Evolutionary conservation across 2,329 filamentous ascomycete species (phyloP).

Genomic region (Canariomyces notabilis): DNA sequence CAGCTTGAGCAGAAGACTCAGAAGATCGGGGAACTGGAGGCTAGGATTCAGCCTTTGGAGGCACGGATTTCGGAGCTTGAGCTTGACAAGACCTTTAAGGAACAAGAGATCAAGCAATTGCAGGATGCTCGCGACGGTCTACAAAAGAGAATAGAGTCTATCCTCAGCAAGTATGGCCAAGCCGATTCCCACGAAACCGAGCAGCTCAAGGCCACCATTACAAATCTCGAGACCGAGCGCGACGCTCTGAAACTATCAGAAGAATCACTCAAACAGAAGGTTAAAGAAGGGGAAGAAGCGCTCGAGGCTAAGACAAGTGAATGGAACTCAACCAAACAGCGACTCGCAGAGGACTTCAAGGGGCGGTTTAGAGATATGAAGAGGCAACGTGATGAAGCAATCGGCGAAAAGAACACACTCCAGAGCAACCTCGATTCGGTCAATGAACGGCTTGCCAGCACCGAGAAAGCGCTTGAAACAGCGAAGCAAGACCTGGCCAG

Average conservation of each 20-base stretch:
- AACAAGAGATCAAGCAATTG: slow-evolving; percentile 82
- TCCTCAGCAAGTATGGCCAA: slow-evolving; percentile 91
- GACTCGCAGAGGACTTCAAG: slow-evolving; percentile 59
- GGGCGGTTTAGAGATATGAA: slow-evolving; percentile 51
- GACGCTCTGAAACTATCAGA: slow-evolving; percentile 49
- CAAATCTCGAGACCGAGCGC: slow-evolving; percentile 60
- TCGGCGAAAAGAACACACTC: slow-evolving; percentile 48
- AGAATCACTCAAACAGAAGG: slow-evolving; percentile 47
- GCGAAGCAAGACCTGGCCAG: slow-evolving; percentile 36
- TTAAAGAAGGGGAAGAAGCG: slow-evolving; percentile 46
- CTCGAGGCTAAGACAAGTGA: slow-evolving; percentile 51
- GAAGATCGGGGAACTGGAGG: slow-evolving; percentile 68
- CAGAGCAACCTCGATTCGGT: slow-evolving; percentile 46
- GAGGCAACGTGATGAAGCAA: slow-evolving; percentile 48
- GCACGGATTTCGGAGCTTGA: slow-evolving; percentile 76
- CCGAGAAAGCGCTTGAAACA: slow-evolving; percentile 50
- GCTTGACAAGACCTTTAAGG: slow-evolving; percentile 71
- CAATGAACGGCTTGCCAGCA: slow-evolving; percentile 34
- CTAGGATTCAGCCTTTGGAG: slow-evolving; percentile 76
- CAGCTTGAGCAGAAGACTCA: slow-evolving; percentile 69
- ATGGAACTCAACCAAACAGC: slow-evolving; percentile 50
- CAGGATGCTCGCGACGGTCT: slow-evolving; percentile 90
- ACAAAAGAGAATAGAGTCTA: slow-evolving; percentile 93
- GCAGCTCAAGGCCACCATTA: slow-evolving; percentile 73
- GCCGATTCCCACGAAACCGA: slow-evolving; percentile 93